Evolutionary conservation across 139 green algal genomes (phyloP).

Genomic region (Tetratostichococcus sp.): DNA sequence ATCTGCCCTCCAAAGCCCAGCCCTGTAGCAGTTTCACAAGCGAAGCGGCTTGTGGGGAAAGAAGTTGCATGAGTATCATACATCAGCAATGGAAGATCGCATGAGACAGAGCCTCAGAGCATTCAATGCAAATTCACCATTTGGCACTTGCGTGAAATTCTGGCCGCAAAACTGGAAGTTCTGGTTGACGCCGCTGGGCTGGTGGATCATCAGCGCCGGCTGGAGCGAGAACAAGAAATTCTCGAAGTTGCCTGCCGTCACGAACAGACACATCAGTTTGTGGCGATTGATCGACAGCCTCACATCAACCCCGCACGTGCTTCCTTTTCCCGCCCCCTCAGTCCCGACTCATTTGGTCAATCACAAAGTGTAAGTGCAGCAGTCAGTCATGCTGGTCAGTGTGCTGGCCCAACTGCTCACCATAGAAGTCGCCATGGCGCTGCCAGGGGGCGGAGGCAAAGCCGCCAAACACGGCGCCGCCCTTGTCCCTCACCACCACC

Average conservation of each 20-base stretch:
- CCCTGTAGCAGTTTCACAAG: not conserved
- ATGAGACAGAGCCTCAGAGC: slow-evolving; percentile 37
- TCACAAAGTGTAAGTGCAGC: too few species aligned
- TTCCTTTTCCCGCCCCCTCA: too few species aligned
- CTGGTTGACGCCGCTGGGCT: slow-evolving; percentile 45
- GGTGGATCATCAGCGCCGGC: slow-evolving; percentile 29
- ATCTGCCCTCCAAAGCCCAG: slow-evolving; percentile 6
- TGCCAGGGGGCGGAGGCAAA: slow-evolving; percentile 45
- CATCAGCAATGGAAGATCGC: too few species aligned
- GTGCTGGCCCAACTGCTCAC: not conserved
- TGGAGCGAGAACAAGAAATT: slow-evolving; percentile 46
- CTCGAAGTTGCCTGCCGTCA: slow-evolving; percentile 39
- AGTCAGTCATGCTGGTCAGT: not conserved
- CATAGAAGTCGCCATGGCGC: slow-evolving; percentile 45
- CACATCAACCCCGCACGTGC: too few species aligned
- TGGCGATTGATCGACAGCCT: too few species aligned
- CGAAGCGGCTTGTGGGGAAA: not conserved
- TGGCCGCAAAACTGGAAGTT: slow-evolving; percentile 65
- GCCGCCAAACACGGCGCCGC: slow-evolving; percentile 42
- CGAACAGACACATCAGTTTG: too few species aligned
- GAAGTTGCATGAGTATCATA: too few species aligned
- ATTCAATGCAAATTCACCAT: slow-evolving; percentile 11
- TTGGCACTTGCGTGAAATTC: slow-evolving; percentile 50
- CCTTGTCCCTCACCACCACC: slow-evolving; percentile 45
- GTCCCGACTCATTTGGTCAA: too few species aligned